Percentiles rank a stretch among this genome's conserved stretches.
phyloP scores from a whole-genome alignment of 345 rosid genomes.

The Punica granatum region DNA sequence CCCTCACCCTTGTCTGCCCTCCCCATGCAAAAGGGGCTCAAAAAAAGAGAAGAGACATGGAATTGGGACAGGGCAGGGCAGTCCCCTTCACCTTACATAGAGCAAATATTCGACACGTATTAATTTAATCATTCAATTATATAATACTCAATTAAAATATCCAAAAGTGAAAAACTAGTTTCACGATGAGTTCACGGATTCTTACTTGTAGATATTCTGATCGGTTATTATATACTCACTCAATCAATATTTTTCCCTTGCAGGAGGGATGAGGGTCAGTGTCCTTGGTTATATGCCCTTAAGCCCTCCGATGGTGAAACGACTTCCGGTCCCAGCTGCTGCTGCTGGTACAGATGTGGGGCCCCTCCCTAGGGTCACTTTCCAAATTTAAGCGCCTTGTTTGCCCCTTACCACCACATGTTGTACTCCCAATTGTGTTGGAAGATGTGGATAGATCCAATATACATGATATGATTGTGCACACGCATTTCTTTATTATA shows the following conservation, averaged over 20 bases:
- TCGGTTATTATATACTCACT: no score
- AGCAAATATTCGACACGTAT: no score
- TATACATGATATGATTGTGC: not conserved
- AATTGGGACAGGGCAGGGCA: not conserved
- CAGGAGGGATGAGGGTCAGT: no score
- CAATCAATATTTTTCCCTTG: no score
- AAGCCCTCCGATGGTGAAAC: not conserved
- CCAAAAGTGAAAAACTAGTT: no score
- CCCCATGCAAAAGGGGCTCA: slow-evolving; percentile 2
- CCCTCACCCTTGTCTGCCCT: not conserved
- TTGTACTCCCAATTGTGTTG: not conserved
- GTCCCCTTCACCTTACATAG: no score
- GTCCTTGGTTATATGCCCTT: no score
- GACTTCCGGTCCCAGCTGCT: not conserved
- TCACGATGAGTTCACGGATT: no score
- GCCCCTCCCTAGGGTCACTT: not conserved
- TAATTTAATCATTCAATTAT: no score
- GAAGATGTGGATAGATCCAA: not conserved
- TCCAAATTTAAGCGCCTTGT: not conserved
- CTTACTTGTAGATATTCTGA: no score
- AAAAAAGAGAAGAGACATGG: not conserved
- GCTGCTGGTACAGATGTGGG: not conserved
- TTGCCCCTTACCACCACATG: not conserved
- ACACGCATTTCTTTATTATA: not conserved
- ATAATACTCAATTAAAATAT: no score